Evolutionary conservation across 371 early-diverging fungal species (phyloP), one percentile per base, ranked within the genome.

Genomic region (Phascolomyces articulosus): DNA sequence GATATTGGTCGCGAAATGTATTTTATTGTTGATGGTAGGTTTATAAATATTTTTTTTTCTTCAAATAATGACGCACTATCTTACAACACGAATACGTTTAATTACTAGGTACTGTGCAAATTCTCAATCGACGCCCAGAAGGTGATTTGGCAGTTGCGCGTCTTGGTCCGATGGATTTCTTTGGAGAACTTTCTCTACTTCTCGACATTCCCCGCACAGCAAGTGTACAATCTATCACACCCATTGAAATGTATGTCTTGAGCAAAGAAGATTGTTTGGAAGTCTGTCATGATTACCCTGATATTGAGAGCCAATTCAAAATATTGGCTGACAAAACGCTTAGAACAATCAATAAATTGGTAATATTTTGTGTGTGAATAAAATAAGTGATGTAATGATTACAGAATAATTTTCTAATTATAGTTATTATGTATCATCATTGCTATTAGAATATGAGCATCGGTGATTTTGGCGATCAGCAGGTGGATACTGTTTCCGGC

Each of bases 121-220:
- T 72, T n/a, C 51, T 63, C 10, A 75, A 68, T 48, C 66, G 62
- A 10, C 38, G 48, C 23, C 57, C 44, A 23, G 64, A 66, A 15
- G 23, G 29, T 6, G 44, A 54, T 27, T 65, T 53, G 0, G 71
- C 71, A 1, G 58, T 79, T 38, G 70, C 61, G 4, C 55, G 75
- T 20, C 58, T 77, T 8, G 71, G 82, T 1, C 72, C 82, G 28
- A 91, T 91, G 24, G 82, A 83, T 53, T 90, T 85, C 63, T 87
- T 88, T 77, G 89, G 89, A 21, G 95, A 96, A 67, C 91, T 95
- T 55, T 91, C 91, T 7, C 84, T 93, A 2, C 71, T 95, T 9
- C 85, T 94, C 63, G 87, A 91, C 66, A 79, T 91, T n/a, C 85
- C 89, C 13, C 78, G 95, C 23, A 90, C 93, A 16, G 93, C 95